phyloP scores from a whole-genome alignment of 148 eudicot species.

The Pouteria glomerata region DNA sequence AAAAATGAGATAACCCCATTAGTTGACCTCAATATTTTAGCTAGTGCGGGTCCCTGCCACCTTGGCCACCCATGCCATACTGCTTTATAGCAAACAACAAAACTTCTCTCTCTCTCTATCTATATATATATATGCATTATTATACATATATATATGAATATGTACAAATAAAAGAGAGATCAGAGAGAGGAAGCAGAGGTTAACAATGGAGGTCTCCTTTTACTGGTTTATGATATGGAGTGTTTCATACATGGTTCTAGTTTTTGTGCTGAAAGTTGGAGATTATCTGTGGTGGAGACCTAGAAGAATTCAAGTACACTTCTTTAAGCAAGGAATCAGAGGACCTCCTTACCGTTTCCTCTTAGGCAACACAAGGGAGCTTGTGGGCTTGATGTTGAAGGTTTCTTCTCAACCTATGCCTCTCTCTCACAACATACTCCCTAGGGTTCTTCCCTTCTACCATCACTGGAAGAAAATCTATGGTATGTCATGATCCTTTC shows the following conservation, averaged over 20 bases:
- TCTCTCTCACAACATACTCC: conserved; percentile 71
- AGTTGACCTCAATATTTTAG: no score
- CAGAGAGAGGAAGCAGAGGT: no score
- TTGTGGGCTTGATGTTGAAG: conserved; percentile 62
- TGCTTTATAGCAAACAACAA: no score
- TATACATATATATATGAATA: no score
- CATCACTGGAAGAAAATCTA: conserved; percentile 94
- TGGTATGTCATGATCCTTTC: no score
- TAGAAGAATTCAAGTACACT: conserved; percentile 47
- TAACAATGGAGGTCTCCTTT: background rate
- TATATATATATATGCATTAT: no score
- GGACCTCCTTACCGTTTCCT: no score
- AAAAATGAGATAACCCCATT: no score
- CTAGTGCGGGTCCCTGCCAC: no score
- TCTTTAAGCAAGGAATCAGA: conserved; percentile 68
- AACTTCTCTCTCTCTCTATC: no score
- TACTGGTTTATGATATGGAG: conserved; percentile 6
- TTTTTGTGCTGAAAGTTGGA: conserved; percentile 34
- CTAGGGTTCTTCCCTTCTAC: conserved; percentile 88
- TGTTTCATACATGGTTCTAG: conserved; percentile 13
- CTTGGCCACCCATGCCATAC: no score
- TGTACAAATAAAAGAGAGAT: no score
- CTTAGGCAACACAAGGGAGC: conserved; percentile 74
- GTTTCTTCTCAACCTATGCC: conserved; percentile 77
- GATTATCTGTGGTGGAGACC: conserved; percentile 77